Evolutionary conservation across 768 basidiomycete species (phyloP).

Genomic region (Thelephora ganbajun): DNA sequence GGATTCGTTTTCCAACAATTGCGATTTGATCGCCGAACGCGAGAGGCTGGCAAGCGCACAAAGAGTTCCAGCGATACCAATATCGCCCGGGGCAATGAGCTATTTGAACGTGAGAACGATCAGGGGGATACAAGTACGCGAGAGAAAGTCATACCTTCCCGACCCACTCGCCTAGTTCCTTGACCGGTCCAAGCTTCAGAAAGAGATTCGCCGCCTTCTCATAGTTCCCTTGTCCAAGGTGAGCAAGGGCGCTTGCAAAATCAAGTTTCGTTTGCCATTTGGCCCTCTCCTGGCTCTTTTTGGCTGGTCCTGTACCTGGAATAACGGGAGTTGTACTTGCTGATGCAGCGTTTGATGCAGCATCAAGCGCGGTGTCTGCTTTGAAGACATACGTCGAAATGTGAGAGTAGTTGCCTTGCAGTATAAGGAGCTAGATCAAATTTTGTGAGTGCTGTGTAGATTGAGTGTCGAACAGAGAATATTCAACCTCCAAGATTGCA

Average conservation of each 20-base stretch:
- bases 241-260: constrained; percentile 65
- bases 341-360: constrained; percentile 11
- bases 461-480: not conserved
- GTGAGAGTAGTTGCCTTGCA: constrained; percentile 77
- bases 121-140: not conserved
- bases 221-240: constrained; percentile 58
- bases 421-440: constrained; percentile 53
- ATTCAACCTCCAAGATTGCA: constrained; percentile 58
- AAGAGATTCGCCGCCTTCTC: constrained; percentile 72
- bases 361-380: constrained; percentile 84
- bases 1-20: constrained; percentile 50
- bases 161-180: constrained; percentile 66
- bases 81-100: constrained; percentile 70
- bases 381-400: constrained; percentile 91
- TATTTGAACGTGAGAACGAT: constrained; percentile 14
- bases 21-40: constrained; percentile 53
- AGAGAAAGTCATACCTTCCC: constrained; percentile 34
- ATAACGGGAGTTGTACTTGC: constrained; percentile 10
- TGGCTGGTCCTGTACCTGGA: constrained; percentile 15
- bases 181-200: constrained; percentile 48
- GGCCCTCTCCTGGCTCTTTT: constrained; percentile 47
- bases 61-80: constrained; percentile 76
- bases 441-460: constrained; percentile 3
- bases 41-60: constrained; percentile 71
- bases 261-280: constrained; percentile 68